Percentiles rank a stretch among this genome's conserved stretches.
Conservation (phyloP, 2,329 filamentous ascomycete species). For the Cladosporium cucumerinum region DNA sequence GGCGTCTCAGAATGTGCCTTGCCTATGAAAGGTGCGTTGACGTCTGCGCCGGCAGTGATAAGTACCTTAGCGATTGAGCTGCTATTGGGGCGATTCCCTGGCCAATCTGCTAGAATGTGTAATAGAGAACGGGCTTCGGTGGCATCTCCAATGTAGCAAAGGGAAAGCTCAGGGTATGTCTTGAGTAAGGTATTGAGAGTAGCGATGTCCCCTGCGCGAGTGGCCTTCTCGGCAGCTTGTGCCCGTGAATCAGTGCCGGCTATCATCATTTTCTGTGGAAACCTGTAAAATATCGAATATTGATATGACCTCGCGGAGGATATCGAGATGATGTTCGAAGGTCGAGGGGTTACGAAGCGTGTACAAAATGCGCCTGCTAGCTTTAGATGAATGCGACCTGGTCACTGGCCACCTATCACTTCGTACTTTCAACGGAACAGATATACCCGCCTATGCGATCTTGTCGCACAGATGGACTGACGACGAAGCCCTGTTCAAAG, state of each 20-base stretch:
- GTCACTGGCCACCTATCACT: not conserved
- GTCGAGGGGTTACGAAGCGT: not conserved
- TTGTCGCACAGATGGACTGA: conserved; percentile 11
- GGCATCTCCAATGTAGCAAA: not conserved
- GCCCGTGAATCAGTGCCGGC: not conserved
- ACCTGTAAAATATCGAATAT: not conserved
- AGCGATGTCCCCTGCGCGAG: not conserved
- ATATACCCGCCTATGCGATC: conserved; percentile 2
- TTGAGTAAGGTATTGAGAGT: not conserved
- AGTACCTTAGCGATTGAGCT: not conserved
- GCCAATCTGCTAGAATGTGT: conserved; percentile 4
- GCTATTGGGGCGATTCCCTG: not conserved
- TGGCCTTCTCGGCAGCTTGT: not conserved
- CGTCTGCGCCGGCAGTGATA: not conserved
- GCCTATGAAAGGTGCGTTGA: conserved; percentile 7
- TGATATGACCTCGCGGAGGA: too few relatives aligned
- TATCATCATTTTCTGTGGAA: not conserved
- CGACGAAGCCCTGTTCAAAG: not conserved
- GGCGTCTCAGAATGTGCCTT: not conserved
- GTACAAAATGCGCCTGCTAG: not conserved
- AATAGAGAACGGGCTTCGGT: not conserved
- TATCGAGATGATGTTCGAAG: not conserved
- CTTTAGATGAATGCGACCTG: not conserved
- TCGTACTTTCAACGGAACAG: not conserved
- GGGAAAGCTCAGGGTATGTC: not conserved